A percentile compares a stretch with the other conserved stretches of the same genome.
Evolutionary conservation across 2,329 filamentous ascomycete genomes (phyloP).

Genomic region (Neoscytalidium dimidiatum): DNA sequence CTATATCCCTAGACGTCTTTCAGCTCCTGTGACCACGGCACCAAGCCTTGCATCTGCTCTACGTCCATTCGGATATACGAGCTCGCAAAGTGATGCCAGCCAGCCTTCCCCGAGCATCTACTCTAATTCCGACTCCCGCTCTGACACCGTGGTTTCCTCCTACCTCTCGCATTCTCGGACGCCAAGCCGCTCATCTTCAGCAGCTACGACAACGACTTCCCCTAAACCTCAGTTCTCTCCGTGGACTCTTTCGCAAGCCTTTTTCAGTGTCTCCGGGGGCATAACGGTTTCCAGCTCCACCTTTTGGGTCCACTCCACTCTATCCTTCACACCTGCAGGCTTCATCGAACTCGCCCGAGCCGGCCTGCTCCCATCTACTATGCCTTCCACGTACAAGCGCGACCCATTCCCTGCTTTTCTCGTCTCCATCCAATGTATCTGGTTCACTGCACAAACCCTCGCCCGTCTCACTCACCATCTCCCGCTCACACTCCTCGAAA

Average conservation of each 20-base stretch:
- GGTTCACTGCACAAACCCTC: slow-evolving; percentile 42
- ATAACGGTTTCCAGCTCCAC: slow-evolving; percentile 22
- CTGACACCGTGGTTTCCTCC: slow-evolving; percentile 4
- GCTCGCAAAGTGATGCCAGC: neutral
- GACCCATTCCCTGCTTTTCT: slow-evolving; percentile 28
- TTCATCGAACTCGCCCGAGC: slow-evolving; percentile 23
- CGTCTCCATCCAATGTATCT: slow-evolving; percentile 41
- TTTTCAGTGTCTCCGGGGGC: slow-evolving; percentile 28
- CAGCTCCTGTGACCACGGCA: neutral
- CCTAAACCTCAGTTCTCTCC: neutral
- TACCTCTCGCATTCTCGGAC: neutral
- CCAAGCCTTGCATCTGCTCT: neutral
- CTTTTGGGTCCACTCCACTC: slow-evolving; percentile 8
- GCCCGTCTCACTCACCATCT: slow-evolving; percentile 34
- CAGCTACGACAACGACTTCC: too few relatives aligned
- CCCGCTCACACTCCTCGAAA: slow-evolving; percentile 41
- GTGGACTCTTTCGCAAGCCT: slow-evolving; percentile 23
- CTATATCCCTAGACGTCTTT: neutral
- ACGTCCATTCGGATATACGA: neutral
- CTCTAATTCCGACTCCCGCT: neutral
- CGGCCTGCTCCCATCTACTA: slow-evolving; percentile 23
- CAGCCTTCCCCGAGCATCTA: slow-evolving; percentile 4
- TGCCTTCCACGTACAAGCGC: slow-evolving; percentile 24
- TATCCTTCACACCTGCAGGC: slow-evolving; percentile 26
- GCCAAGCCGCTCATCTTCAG: neutral